Base-by-base conservation (phyloP, 2,329 filamentous ascomycete species). In the Sporothrix pseudoabietina region DNA sequence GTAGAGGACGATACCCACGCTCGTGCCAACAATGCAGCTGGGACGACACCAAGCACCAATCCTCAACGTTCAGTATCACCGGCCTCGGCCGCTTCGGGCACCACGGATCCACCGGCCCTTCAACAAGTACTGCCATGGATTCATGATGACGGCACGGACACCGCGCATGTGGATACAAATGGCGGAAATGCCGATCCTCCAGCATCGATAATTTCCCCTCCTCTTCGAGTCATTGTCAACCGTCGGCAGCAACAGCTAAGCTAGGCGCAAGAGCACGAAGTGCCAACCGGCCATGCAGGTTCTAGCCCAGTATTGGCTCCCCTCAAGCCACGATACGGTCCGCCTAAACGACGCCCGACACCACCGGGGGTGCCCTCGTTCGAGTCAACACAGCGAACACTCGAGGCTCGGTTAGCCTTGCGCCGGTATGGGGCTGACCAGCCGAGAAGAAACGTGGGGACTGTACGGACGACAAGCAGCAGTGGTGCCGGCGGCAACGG, bases 331-430 rank as follows among this genome's bases (percentile, higher is more conserved):
- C 72, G 44, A 35, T 76, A 73, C 72, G 49, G 14, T 0, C 75
- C 76, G 1, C 75, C 75, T 0, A 49, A 52, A 22, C 76, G 76
- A 5, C 69, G 75, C 1, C 74, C 72, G 0, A 77, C 76, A 8
- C 76, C 76, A 9, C 74, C 75, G 1, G 76, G 75, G 0, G 19
- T 76, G 9, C 76, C 76, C 2, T 75, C 75, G 0, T 77, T 72
- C 47, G 76, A 77, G 14, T 22, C 65, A 0, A 35, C 73, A 1
- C 74, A 76, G 16, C 65, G 41, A 3, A 32, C 74, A 0, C 65
- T 71, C 3, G 70, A 75, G 47, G 30, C 74, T 7, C 70, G 73
- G 0, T 73, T 73, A 19, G 72, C 72, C 0, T 22, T 72, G 55
- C 52, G 74, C 2, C 69, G 32, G 14, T 16, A 16, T 32, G 61